Conservation (phyloP, 2,329 filamentous ascomycete species). For the Colletotrichum theobromicola region DNA sequence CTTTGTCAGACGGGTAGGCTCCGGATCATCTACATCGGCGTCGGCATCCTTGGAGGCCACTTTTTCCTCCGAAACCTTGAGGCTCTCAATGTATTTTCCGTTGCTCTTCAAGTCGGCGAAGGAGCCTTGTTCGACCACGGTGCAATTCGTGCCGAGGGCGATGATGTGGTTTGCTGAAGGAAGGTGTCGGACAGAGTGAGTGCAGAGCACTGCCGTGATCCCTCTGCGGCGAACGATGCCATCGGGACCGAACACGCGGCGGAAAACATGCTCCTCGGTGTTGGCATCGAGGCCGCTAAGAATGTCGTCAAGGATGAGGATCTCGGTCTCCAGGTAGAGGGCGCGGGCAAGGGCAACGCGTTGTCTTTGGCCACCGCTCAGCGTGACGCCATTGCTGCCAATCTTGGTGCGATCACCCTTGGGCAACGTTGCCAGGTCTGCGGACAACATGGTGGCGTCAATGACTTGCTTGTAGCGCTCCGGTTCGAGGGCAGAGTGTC, state of each 20-base stretch:
- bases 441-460: constrained; percentile 34
- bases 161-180: constrained; percentile 49
- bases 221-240: constrained; percentile 29
- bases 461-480: constrained; percentile 39
- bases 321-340: constrained; percentile 32
- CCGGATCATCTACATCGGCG: not conserved
- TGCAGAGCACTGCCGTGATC: constrained; percentile 39
- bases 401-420: constrained; percentile 41
- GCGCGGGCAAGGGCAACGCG: constrained; percentile 33
- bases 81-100: constrained; percentile 41
- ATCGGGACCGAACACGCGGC: constrained; percentile 30
- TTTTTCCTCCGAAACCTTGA: constrained; percentile 35
- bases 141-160: constrained; percentile 42
- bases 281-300: constrained; percentile 39
- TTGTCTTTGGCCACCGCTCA: constrained; percentile 45
- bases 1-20: not conserved
- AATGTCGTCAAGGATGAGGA: constrained; percentile 39
- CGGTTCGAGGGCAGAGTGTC: constrained; percentile 33
- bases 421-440: constrained; percentile 35
- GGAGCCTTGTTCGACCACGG: constrained; percentile 44
- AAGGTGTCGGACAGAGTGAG: constrained; percentile 42
- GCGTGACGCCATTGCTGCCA: constrained; percentile 44
- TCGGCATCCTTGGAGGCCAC: not conserved
- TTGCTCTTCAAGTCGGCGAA: constrained; percentile 42
- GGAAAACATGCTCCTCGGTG: constrained; percentile 36